phyloP scores from a whole-genome alignment of 1,139 yeast species.

The Suhomyces bokatorum region DNA sequence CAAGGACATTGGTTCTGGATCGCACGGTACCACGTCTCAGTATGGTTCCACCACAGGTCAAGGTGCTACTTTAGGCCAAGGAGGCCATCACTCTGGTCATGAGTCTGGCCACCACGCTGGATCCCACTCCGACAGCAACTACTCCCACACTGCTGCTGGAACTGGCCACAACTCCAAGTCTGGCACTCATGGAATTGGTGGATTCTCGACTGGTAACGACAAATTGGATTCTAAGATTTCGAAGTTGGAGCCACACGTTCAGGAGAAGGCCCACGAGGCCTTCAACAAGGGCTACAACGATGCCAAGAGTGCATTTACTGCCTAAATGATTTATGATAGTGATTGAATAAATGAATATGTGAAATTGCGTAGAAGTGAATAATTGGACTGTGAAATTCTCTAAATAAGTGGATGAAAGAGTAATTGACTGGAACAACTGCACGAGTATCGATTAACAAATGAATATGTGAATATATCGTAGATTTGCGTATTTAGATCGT shows the following conservation, averaged over 20 bases:
- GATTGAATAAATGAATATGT: neutral
- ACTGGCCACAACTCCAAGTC: neutral
- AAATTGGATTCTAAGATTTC: conserved; percentile 37
- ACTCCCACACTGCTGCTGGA: neutral
- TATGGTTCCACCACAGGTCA: conserved; percentile 1
- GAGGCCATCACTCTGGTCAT: neutral
- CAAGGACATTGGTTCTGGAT: conserved; percentile 7
- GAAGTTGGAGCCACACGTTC: conserved; percentile 34
- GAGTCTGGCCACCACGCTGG: neutral
- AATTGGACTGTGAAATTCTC: neutral
- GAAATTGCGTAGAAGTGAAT: neutral
- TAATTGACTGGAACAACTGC: conserved; percentile 61
- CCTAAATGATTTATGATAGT: conserved; percentile 2
- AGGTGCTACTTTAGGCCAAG: conserved; percentile 13
- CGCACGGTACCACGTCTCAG: neutral
- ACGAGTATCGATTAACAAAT: no score
- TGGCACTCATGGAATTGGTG: conserved; percentile 9
- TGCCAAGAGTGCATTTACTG: conserved; percentile 31
- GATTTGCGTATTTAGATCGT: no score
- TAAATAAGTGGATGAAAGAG: no score
- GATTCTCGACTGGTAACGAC: conserved; percentile 38
- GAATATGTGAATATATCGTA: no score
- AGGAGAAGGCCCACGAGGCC: conserved; percentile 41
- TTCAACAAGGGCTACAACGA: conserved; percentile 40
- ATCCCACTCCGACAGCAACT: neutral